A percentile compares a stretch with the other conserved stretches of the same genome.
phyloP scores from a whole-genome alignment of 2,329 filamentous ascomycete species.

The Diaporthe ampelina region DNA sequence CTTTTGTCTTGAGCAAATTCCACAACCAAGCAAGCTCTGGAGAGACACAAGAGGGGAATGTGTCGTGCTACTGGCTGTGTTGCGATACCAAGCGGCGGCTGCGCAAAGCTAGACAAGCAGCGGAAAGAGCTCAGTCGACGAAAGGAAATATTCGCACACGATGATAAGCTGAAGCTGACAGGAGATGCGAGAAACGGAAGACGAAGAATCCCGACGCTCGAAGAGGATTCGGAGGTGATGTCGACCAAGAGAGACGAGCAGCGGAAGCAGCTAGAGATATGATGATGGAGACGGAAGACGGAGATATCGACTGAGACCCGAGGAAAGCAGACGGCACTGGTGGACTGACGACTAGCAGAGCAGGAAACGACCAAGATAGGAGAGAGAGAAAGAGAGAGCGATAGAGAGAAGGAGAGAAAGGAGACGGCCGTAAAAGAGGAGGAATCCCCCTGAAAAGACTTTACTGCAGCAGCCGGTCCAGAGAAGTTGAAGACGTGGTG shows the following conservation, averaged over 20 bases:
- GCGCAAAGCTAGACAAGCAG: constrained; percentile 38
- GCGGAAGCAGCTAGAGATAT: constrained; percentile 42
- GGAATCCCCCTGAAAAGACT: constrained; percentile 55
- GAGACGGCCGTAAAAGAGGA: constrained; percentile 57
- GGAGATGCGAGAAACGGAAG: constrained; percentile 42
- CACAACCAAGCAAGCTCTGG: constrained; percentile 30
- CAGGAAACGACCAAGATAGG: constrained; percentile 52
- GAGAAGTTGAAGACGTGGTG: constrained; percentile 53
- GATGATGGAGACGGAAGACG: constrained; percentile 44
- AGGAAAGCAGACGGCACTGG: constrained; percentile 44
- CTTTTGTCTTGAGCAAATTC: constrained; percentile 27
- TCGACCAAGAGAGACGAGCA: constrained; percentile 40
- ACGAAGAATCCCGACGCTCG: constrained; percentile 42
- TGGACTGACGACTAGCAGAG: constrained; percentile 43
- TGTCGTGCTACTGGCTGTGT: constrained; percentile 32
- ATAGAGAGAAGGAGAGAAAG: constrained; percentile 52
- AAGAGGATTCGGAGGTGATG: constrained; percentile 44
- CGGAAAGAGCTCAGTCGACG: constrained; percentile 36
- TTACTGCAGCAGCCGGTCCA: constrained; percentile 55
- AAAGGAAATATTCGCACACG: constrained; percentile 41
- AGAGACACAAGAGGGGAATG: constrained; percentile 16
- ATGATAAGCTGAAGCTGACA: constrained; percentile 39
- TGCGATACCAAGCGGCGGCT: constrained; percentile 36
- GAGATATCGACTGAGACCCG: constrained; percentile 39
- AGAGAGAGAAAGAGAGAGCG: constrained; percentile 50